Conservation (phyloP, 2,329 filamentous ascomycete genomes). For the Diaporthe vexans region DNA sequence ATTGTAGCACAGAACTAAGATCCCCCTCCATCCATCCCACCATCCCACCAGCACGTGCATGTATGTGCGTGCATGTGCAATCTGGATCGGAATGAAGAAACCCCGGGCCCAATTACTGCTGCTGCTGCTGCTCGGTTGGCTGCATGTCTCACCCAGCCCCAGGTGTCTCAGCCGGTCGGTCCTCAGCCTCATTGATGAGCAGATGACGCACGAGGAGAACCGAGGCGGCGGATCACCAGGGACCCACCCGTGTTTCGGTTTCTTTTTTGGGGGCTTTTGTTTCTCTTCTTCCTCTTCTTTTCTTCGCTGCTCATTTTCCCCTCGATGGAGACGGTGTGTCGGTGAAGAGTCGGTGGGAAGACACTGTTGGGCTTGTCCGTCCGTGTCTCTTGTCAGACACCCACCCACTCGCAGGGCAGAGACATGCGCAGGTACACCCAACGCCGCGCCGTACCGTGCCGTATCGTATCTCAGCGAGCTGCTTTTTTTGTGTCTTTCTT, state of each 20-base stretch:
- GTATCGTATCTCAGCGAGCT: too few species aligned
- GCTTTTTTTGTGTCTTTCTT: too few species aligned
- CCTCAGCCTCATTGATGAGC: neutral
- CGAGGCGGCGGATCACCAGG: conserved; percentile 15
- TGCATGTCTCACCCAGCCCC: too few species aligned
- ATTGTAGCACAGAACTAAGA: neutral
- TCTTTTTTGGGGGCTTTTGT: too few species aligned
- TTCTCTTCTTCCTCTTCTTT: neutral
- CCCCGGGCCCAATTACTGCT: neutral
- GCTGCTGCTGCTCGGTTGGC: too few species aligned
- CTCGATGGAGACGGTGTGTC: too few species aligned
- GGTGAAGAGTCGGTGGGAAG: too few species aligned
- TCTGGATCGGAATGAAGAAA: conserved; percentile 21
- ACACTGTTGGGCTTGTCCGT: too few species aligned
- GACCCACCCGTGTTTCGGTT: neutral
- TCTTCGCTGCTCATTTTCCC: neutral
- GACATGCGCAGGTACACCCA: too few species aligned
- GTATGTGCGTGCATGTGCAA: conserved; percentile 18
- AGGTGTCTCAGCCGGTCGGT: conserved; percentile 17
- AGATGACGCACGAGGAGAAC: conserved; percentile 13
- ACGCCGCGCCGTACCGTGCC: too few species aligned
- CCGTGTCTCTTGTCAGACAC: neutral
- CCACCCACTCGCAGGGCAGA: too few species aligned
- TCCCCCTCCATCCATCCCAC: too few species aligned
- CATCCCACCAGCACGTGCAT: neutral